Evolutionary conservation across 2,329 filamentous ascomycete genomes (phyloP), one percentile per base, ranked within the genome.

Genomic region (Niveomyces coronatus): DNA sequence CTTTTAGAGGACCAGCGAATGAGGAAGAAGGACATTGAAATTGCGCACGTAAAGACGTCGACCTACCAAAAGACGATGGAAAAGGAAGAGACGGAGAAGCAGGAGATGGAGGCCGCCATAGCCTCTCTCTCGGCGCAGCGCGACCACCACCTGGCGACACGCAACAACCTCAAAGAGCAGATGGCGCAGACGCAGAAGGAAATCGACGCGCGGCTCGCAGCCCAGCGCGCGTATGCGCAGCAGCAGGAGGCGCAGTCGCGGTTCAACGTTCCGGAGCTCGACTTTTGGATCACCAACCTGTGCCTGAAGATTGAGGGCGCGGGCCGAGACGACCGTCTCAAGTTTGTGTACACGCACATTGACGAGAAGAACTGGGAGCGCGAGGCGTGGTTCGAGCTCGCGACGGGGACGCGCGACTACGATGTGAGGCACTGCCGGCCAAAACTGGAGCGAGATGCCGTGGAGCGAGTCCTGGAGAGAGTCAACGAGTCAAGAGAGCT

Each of bases 1-100:
- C n/a, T n/a, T n/a, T n/a, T n/a, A 94, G 88, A 95, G 76, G 85
- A 94, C 61, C 80, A 94, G 57, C 82, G 85, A 44, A 87, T 89
- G 77, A 85, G 83, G 64, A 83, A 82, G 53, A 83, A 82, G 52
- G 83, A 88, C 52, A 87, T 94, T 46, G 83, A 93, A 53, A 89
- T 94, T 45, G 65, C 85, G 6, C 72, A 81, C 42, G 71, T 81
- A 53, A 85, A 85, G 53, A 75, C 76, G 29, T 71, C 69, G 36
- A 77, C 77, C 4, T 79, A 86, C 59, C 76, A 82, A 46, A 78
- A 86, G 45, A 83, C 72, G 4, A 68, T 88, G n/a, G 69, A 75
- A 37, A 86, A 85, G 53, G 85, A 91, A 61, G 71, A 76, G 28
- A 77, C 78, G 45, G 85, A 91, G 59, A 83, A 76, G 35, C 71